These are phyloP conservation scores for Didymella keratinophila DNA, from an alignment of 2,329 filamentous ascomycete species.

Conservation along the genomic window DNA sequence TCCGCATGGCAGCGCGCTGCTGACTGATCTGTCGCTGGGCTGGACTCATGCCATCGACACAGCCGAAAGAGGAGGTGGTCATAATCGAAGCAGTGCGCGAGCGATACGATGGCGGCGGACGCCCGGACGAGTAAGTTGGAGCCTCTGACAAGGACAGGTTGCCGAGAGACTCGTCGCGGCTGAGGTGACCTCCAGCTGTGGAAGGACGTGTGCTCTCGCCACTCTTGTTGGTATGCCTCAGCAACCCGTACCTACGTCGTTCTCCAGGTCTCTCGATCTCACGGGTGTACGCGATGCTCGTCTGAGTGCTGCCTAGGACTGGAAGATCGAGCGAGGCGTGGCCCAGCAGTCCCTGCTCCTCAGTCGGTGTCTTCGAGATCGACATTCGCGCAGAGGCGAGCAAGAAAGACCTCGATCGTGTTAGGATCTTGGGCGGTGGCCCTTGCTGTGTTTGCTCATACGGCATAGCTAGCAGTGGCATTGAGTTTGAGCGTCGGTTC, in stretches of 20 bases:
- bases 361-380: conserved; percentile 13
- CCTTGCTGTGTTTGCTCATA: conserved; percentile 24
- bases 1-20: conserved; percentile 28
- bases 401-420: conserved; percentile 22
- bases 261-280: conserved; percentile 28
- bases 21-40: conserved; percentile 40
- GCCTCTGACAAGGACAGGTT: conserved; percentile 45
- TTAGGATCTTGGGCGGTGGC: conserved; percentile 15
- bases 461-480: conserved; percentile 31
- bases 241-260: conserved; percentile 26
- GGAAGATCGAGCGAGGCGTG: conserved; percentile 9
- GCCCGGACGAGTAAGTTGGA: conserved; percentile 45
- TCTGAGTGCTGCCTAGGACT: conserved; percentile 20
- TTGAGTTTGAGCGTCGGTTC: conserved; percentile 37
- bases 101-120: conserved; percentile 45
- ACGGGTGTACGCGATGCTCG: conserved; percentile 23
- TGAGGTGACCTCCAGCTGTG: conserved; percentile 25
- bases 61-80: conserved; percentile 48
- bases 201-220: conserved; percentile 26
- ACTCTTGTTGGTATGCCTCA: conserved; percentile 19
- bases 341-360: conserved; percentile 6
- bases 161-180: conserved; percentile 42
- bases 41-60: conserved; percentile 44
- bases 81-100: conserved; percentile 42
- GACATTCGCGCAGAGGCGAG: conserved; percentile 14